These are phyloP conservation scores for Phaffomyces thermotolerans DNA, from an alignment of 805 yeast genomes.

Conservation along the genomic window DNA sequence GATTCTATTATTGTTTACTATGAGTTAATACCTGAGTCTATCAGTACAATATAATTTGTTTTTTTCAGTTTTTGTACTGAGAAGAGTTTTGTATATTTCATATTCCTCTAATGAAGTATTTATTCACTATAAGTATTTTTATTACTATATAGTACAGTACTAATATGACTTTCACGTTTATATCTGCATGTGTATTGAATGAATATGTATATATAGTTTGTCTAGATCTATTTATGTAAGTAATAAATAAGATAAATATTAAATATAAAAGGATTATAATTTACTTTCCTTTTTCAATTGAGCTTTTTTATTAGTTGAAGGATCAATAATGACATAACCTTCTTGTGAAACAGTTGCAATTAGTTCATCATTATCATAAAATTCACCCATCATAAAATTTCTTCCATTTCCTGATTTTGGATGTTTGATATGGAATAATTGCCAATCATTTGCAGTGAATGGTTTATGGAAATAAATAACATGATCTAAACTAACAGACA, in stretches of 20 bases:
- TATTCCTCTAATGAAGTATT: too few species aligned
- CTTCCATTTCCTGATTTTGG: slow-evolving; percentile 45
- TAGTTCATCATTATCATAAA: slow-evolving; percentile 39
- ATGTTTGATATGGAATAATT: slow-evolving; percentile 41
- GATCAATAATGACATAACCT: slow-evolving; percentile 37
- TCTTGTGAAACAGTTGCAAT: slow-evolving; percentile 62
- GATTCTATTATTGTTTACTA: too few species aligned
- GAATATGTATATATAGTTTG: too few species aligned
- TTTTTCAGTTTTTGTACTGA: too few species aligned
- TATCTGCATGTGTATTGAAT: too few species aligned
- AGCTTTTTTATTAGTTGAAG: slow-evolving; percentile 3
- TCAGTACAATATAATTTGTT: too few species aligned
- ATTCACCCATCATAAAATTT: slow-evolving; percentile 50
- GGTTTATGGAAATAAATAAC: slow-evolving; percentile 55
- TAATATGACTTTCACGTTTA: too few species aligned
- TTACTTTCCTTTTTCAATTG: background rate
- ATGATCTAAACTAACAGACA: slow-evolving; percentile 61
- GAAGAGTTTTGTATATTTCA: too few species aligned
- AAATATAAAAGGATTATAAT: background rate
- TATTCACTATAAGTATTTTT: too few species aligned
- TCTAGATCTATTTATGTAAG: too few species aligned
- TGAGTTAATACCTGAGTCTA: too few species aligned
- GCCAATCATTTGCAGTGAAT: slow-evolving; percentile 44
- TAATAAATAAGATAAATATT: background rate
- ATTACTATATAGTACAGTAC: too few species aligned